Percentiles rank a stretch among this genome's conserved stretches.
Conservation (phyloP, 257 asterid species). For the Nicotiana otophora region DNA sequence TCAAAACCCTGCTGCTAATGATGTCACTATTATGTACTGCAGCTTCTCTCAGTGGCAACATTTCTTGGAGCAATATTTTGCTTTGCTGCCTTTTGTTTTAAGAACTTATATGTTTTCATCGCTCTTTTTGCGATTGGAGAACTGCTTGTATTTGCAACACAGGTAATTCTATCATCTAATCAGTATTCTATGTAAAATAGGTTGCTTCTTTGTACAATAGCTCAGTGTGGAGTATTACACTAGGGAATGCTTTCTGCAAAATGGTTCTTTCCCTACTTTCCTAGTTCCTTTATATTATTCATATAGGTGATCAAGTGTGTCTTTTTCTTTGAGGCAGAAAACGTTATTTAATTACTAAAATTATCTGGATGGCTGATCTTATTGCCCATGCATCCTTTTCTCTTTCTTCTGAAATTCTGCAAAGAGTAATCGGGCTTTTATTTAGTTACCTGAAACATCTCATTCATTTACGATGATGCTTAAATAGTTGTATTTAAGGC, state of each 20-base stretch:
- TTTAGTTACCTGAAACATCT: neutral
- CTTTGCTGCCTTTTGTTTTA: constrained; percentile 75
- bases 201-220: neutral
- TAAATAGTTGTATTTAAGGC: neutral
- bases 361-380: neutral
- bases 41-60: constrained; percentile 79
- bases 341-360: neutral
- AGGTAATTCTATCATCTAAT: constrained; percentile 44
- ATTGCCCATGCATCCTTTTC: neutral
- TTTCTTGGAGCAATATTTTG: constrained; percentile 64
- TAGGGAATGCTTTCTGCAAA: neutral
- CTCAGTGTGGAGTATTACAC: neutral
- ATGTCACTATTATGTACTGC: constrained; percentile 15
- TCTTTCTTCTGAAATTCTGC: neutral
- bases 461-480: neutral
- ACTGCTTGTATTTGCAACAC: constrained; percentile 81
- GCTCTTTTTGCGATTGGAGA: constrained; percentile 74
- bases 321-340: neutral
- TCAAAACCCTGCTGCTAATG: constrained; percentile 7
- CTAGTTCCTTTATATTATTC: neutral
- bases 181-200: neutral
- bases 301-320: neutral
- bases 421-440: constrained; percentile 1
- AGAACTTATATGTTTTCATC: constrained; percentile 54
- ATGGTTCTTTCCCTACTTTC: neutral